Evolutionary conservation across 2,329 filamentous ascomycete species (phyloP).

Genomic region (Hymenotorrendiella dingleyae): DNA sequence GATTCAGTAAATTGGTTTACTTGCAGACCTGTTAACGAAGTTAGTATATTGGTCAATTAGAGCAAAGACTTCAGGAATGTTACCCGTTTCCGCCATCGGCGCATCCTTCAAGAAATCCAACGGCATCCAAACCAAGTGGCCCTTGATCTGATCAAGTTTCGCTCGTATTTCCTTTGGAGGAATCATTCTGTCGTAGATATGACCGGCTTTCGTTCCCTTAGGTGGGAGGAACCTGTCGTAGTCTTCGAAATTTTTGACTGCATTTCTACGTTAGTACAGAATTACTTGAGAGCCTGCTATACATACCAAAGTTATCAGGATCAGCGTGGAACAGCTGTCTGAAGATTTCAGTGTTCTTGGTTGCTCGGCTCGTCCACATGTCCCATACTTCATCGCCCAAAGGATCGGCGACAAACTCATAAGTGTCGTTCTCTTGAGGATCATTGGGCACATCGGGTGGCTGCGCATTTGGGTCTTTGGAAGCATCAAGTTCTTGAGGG

Average conservation of each 20-base stretch:
- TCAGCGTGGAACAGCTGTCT: slow-evolving; percentile 81
- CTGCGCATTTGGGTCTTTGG: slow-evolving; percentile 64
- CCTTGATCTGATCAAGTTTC: slow-evolving; percentile 74
- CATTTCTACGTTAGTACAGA: not conserved
- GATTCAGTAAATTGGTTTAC: no score
- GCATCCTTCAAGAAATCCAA: slow-evolving; percentile 77
- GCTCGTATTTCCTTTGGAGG: slow-evolving; percentile 65
- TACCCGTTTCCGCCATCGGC: slow-evolving; percentile 84
- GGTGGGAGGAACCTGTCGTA: slow-evolving; percentile 75
- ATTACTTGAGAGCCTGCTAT: slow-evolving; percentile 1
- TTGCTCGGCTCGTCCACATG: slow-evolving; percentile 64
- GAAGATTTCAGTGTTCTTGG: slow-evolving; percentile 68
- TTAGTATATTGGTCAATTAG: no score
- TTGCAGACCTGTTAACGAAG: no score
- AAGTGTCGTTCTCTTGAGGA: slow-evolving; percentile 54
- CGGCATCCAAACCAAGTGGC: slow-evolving; percentile 95
- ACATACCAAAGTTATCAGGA: slow-evolving; percentile 73
- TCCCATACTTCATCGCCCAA: slow-evolving; percentile 60
- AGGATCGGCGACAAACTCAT: slow-evolving; percentile 65
- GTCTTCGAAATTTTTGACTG: slow-evolving; percentile 81
- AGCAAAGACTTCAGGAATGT: no score
- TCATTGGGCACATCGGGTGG: slow-evolving; percentile 68
- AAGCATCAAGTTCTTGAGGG: slow-evolving; percentile 64
- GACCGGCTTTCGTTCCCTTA: slow-evolving; percentile 70
- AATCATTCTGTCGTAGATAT: slow-evolving; percentile 77